These are phyloP conservation scores for Blastobotrys parvus DNA, from an alignment of 805 yeast species.

Conservation along the genomic window DNA sequence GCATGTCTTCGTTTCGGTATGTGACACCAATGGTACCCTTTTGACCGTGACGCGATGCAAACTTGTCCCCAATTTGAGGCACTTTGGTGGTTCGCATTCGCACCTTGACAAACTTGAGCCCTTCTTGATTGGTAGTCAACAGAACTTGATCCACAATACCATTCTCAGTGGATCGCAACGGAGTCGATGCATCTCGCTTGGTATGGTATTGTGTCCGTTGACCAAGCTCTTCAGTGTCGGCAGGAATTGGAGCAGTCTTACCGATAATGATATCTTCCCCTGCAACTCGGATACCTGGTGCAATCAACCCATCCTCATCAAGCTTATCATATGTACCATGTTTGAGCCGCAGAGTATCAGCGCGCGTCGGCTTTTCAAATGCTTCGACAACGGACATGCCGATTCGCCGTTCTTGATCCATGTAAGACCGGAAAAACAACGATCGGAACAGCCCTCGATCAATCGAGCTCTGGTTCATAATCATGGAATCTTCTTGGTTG, in stretches of 20 bases:
- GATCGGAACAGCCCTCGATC: conserved; percentile 96
- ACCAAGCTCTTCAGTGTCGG: conserved; percentile 97
- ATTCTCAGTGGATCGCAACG: conserved; percentile 89
- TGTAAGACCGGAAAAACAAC: conserved; percentile 89
- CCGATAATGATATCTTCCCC: conserved; percentile 99
- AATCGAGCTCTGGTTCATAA: conserved; percentile 97
- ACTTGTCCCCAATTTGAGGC: conserved; percentile 98
- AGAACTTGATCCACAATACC: conserved; percentile 98
- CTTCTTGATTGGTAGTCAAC: conserved; percentile 96
- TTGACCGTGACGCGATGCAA: conserved; percentile 99
- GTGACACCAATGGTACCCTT: conserved; percentile 99
- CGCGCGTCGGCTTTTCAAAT: conserved; percentile 92
- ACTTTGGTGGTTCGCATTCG: conserved; percentile 98
- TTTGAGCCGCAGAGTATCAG: conserved; percentile 89
- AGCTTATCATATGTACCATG: conserved; percentile 97
- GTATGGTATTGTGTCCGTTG: conserved; percentile 98
- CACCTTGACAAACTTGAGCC: conserved; percentile 93
- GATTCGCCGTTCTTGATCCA: conserved; percentile 97
- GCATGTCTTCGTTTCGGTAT: conserved; percentile 98
- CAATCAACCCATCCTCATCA: conserved; percentile 96
- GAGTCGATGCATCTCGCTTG: conserved; percentile 97
- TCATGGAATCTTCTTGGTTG: conserved; percentile 99
- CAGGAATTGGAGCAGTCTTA: conserved; percentile 98
- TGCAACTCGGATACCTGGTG: conserved; percentile 97
- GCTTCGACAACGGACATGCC: conserved; percentile 98